Evolutionary conservation across 352 stramenopile species (phyloP).

Genomic region (Phytophthora parvispora): DNA sequence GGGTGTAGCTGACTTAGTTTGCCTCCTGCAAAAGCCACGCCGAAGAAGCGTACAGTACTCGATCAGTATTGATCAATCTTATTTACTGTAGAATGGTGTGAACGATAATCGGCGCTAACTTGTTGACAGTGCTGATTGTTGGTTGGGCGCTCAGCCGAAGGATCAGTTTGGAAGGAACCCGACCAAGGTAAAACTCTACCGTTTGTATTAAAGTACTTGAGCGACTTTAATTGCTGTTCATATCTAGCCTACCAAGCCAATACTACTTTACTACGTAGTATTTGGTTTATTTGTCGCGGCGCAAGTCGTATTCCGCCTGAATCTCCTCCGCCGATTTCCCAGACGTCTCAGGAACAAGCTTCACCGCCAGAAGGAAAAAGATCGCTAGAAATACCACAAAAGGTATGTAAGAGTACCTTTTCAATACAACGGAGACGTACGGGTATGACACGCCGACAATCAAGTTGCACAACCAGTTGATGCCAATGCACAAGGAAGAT

Average conservation of each 20-base stretch:
- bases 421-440: constrained; percentile 2
- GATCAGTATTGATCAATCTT: too few relatives aligned
- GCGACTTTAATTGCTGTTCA: not conserved
- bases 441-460: constrained; percentile 9
- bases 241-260: not conserved
- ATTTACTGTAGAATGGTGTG: too few relatives aligned
- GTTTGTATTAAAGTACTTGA: too few relatives aligned
- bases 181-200: too few relatives aligned
- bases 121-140: too few relatives aligned
- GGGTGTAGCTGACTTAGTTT: too few relatives aligned
- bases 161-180: too few relatives aligned
- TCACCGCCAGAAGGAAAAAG: constrained; percentile 12
- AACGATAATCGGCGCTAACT: too few relatives aligned
- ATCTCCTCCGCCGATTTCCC: constrained; percentile 12
- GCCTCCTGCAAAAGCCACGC: too few relatives aligned
- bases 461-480: constrained; percentile 12
- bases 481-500: constrained; percentile 12
- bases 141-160: too few relatives aligned
- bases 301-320: constrained; percentile 10
- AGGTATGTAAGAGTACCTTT: constrained; percentile 6
- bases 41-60: too few relatives aligned
- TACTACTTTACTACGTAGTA: not conserved
- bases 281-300: constrained; percentile 1
- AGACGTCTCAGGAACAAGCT: constrained; percentile 6
- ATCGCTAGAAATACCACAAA: constrained; percentile 17